Evolutionary conservation across 129 eudicot species (phyloP), one percentile per base, ranked within the genome.

Genomic region (Deinandra increscens): DNA sequence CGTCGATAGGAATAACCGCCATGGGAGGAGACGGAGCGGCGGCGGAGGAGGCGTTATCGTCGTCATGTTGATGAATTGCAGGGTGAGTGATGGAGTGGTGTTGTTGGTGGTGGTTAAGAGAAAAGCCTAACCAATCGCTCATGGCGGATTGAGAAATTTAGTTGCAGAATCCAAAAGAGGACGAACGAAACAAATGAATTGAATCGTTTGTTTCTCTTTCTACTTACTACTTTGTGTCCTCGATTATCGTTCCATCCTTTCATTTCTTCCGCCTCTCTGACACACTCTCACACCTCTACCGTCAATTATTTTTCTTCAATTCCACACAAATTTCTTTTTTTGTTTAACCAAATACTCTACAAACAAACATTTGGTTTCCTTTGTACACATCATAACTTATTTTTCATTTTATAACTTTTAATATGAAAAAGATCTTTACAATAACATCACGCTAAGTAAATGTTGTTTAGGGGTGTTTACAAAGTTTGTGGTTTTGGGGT

Each of bases 41-140:
- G 6, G 37, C 17, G 69, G 5, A 31, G 51, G 43, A 39, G 66
- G 46, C 10, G 20, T 26, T 3, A 26, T 3, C 31, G 31, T 26
- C 41, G 18, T 5, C 53, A 2, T 42, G 62, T 9, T 48, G 73
- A n/a, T 36, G 64, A 50, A 48, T 70, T 72, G 31, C 72, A 46
- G 62, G 64, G 82, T 3, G 14, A 26, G 31, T 26, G 3, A 26
- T 26, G 31, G 31, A 26, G 39, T 84, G n/a, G n/a, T n/a, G n/a
- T n/a, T n/a, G n/a, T n/a, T n/a, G n/a, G n/a, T n/a, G n/a, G n/a
- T n/a, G 84, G 60, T 81, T 80, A 8, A 87, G 83, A 39, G 95
- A 87, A 31, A 91, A 91, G 9, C 91, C 97, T 33, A 87, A 41
- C 97, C 95, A 85, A 46, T 83, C 83, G 31, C 83, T 70, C 85